Evolutionary conservation across 495 filamentous ascomycete genomes (phyloP).

Genomic region (Haplographium delicatum): DNA sequence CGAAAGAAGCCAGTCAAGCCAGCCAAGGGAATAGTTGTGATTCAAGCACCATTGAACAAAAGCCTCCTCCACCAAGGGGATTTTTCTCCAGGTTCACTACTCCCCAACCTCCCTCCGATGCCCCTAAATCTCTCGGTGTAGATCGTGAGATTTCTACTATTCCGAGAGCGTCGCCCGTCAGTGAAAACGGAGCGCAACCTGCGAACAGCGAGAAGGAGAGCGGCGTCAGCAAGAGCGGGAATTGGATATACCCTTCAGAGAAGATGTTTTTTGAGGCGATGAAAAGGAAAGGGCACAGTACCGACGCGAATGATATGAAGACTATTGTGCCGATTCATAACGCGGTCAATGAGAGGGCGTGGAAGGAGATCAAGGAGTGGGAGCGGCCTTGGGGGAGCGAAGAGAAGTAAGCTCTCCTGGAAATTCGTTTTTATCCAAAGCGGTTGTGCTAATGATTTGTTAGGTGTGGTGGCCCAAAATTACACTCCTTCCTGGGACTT

Average conservation of each 20-base stretch:
- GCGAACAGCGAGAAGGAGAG: conserved; percentile 71
- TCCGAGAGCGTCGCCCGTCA: conserved; percentile 50
- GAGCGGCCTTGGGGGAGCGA: conserved; percentile 59
- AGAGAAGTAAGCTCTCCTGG: conserved; percentile 33
- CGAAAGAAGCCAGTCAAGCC: conserved; percentile 23
- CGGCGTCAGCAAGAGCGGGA: conserved; percentile 60
- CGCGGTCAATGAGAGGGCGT: conserved; percentile 88
- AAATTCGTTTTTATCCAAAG: background rate
- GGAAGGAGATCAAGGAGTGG: conserved; percentile 81
- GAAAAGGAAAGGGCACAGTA: conserved; percentile 68
- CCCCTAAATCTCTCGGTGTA: conserved; percentile 33
- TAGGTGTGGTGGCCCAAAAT: conserved; percentile 73
- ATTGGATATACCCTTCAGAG: conserved; percentile 97
- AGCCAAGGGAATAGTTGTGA: conserved; percentile 27
- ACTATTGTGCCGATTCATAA: conserved; percentile 97
- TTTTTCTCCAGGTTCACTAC: conserved; percentile 9
- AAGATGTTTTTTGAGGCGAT: conserved; percentile 94
- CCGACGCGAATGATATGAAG: conserved; percentile 65
- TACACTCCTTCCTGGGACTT: conserved; percentile 79
- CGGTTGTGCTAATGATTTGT: conserved; percentile 3
- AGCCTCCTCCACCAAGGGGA: conserved; percentile 9
- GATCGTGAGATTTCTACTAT: conserved; percentile 79
- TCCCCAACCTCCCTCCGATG: background rate
- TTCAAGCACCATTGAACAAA: conserved; percentile 20
- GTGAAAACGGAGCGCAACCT: conserved; percentile 41